Evolutionary conservation across 208 protist species (phyloP).

Genomic region (Crithidia thermophila): DNA sequence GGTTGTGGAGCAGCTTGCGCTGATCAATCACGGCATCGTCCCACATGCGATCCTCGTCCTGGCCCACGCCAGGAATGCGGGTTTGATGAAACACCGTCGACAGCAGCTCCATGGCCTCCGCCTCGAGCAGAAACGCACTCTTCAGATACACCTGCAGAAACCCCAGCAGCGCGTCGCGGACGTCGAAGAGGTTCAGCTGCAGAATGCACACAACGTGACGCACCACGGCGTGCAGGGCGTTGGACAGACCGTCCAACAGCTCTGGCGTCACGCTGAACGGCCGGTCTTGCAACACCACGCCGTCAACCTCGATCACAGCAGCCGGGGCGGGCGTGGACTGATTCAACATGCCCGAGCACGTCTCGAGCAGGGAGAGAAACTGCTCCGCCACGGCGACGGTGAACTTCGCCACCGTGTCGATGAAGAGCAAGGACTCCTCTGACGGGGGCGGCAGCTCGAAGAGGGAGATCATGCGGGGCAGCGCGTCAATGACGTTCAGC

Average conservation of each 20-base stretch:
- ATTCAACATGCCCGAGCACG: conserved; percentile 18
- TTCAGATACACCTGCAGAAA: conserved; percentile 73
- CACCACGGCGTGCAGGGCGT: conserved; percentile 52
- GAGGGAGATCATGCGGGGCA: conserved; percentile 62
- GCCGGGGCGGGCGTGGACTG: conserved; percentile 6
- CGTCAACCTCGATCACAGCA: conserved; percentile 18
- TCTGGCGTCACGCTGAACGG: conserved; percentile 37
- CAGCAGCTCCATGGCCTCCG: conserved; percentile 60
- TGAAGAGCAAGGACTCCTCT: conserved; percentile 55
- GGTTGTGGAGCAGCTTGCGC: conserved; percentile 66
- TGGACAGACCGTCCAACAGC: conserved; percentile 32
- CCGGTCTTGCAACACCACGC: conserved; percentile 29
- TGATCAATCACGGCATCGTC: conserved; percentile 65
- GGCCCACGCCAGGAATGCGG: conserved; percentile 37
- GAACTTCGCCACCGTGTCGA: conserved; percentile 53
- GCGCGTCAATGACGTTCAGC: conserved; percentile 59
- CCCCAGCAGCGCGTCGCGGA: conserved; percentile 41
- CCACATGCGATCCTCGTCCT: conserved; percentile 51
- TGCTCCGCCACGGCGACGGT: conserved; percentile 59
- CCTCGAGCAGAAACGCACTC: conserved; percentile 43
- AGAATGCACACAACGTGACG: conserved; percentile 40
- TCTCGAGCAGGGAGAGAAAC: conserved; percentile 61
- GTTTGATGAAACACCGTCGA: conserved; percentile 53
- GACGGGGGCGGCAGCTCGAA: conserved; percentile 47
- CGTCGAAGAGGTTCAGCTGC: conserved; percentile 40